phyloP scores from a whole-genome alignment of 2,329 filamentous ascomycete species.

The Colletotrichum sp. region DNA sequence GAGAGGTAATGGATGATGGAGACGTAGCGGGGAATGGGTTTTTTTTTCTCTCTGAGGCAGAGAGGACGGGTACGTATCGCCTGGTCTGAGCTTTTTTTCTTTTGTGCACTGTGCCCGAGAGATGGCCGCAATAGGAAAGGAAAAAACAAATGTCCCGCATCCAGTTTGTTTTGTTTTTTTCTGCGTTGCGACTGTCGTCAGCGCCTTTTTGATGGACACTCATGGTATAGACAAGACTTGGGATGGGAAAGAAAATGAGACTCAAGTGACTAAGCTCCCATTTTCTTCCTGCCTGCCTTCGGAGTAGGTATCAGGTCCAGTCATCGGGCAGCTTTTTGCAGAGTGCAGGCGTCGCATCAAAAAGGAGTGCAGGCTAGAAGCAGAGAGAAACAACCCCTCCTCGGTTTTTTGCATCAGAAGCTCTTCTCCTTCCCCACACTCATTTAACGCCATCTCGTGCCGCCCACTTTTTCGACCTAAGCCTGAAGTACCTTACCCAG shows the following conservation, averaged over 20 bases:
- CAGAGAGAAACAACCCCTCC: conserved; percentile 14
- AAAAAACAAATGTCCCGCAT: conserved; percentile 17
- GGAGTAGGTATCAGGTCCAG: neutral
- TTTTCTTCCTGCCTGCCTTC: neutral
- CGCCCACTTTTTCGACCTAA: neutral
- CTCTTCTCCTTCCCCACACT: conserved; percentile 21
- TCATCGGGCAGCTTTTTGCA: neutral
- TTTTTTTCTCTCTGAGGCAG: neutral
- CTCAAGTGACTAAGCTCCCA: rapidly evolving
- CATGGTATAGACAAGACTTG: neutral
- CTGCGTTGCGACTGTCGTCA: neutral
- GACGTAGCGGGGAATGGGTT: neutral
- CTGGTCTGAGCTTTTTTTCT: neutral
- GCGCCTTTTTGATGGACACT: neutral
- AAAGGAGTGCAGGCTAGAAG: neutral
- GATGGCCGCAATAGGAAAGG: conserved; percentile 16
- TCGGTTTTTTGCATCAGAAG: conserved; percentile 5
- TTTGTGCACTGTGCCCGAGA: neutral
- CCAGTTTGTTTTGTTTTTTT: neutral
- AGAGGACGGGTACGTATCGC: neutral
- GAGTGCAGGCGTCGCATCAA: neutral
- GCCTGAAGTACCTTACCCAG: neutral
- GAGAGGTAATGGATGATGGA: neutral
- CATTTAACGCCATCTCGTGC: conserved; percentile 11
- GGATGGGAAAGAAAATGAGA: neutral